phyloP scores from a whole-genome alignment of 108 stramenopile genomes.

The Cyclotella distinguenda region DNA sequence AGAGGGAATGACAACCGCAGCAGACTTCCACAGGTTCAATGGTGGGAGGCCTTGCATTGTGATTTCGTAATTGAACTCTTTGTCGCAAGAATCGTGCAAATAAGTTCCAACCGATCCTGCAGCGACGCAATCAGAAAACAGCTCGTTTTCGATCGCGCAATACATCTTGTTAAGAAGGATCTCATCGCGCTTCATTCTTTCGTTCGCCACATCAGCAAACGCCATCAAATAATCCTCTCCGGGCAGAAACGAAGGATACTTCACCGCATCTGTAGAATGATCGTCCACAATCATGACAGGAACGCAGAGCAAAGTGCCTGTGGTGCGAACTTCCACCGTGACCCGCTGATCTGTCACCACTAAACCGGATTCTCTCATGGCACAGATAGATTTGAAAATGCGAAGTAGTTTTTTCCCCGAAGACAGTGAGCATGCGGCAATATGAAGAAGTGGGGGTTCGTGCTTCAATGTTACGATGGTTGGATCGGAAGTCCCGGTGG shows the following conservation, averaged over 20 bases:
- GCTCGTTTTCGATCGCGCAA: conserved; percentile 27
- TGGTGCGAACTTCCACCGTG: conserved; percentile 69
- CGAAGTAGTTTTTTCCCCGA: conserved; percentile 59
- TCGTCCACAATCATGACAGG: conserved; percentile 50
- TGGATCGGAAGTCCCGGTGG: not conserved
- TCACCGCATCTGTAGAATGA: conserved; percentile 14
- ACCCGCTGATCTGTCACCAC: conserved; percentile 63
- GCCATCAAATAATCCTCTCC: conserved; percentile 46
- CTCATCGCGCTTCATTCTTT: conserved; percentile 58
- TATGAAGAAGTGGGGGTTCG: conserved; percentile 81
- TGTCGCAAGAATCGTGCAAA: not conserved
- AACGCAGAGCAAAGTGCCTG: conserved; percentile 57
- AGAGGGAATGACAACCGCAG: conserved; percentile 44
- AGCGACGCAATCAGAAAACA: conserved; percentile 35
- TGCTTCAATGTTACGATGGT: conserved; percentile 59
- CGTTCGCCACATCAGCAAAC: conserved; percentile 61
- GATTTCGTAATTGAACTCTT: conserved; percentile 11
- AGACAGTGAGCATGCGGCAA: conserved; percentile 61
- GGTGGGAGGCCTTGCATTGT: conserved; percentile 46
- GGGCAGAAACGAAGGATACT: conserved; percentile 1
- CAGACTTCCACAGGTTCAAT: conserved; percentile 72
- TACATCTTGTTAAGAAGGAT: conserved; percentile 54
- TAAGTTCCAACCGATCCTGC: not conserved
- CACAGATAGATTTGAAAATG: conserved; percentile 58
- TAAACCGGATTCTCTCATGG: conserved; percentile 85